Percentiles rank a stretch among this genome's conserved stretches.
Conservation (phyloP, 2,329 filamentous ascomycete species). For the Exophiala oligosperma region DNA sequence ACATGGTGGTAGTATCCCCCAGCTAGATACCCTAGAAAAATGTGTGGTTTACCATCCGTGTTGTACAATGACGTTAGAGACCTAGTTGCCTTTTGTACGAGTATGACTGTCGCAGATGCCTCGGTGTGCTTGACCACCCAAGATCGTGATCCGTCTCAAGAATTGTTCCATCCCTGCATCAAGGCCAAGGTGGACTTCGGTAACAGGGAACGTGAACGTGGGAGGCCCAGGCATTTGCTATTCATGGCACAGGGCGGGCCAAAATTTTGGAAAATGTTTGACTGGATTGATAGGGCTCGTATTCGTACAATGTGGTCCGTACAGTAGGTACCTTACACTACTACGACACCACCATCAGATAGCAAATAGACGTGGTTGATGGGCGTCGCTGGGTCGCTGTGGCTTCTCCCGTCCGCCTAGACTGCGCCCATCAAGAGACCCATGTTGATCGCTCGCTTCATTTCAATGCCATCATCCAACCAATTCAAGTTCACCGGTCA, state of each 20-base stretch:
- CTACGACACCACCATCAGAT: too few relatives aligned
- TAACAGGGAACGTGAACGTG: not conserved
- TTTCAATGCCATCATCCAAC: not conserved
- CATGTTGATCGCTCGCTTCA: not conserved
- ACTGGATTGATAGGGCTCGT: not conserved
- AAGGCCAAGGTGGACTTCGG: not conserved
- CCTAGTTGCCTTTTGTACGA: not conserved
- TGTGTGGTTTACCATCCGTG: not conserved
- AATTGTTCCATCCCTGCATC: not conserved
- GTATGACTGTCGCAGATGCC: not conserved
- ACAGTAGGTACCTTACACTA: too few relatives aligned
- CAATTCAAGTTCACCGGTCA: conserved; percentile 1
- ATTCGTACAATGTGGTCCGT: too few relatives aligned
- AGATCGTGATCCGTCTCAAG: not conserved
- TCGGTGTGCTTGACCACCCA: not conserved
- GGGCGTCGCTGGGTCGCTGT: not conserved
- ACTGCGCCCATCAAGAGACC: not conserved
- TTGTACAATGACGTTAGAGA: not conserved
- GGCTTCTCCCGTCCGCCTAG: not conserved
- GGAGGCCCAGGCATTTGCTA: not conserved
- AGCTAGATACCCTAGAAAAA: not conserved
- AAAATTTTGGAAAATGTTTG: not conserved
- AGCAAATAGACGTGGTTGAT: too few relatives aligned
- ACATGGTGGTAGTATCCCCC: not conserved
- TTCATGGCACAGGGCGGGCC: not conserved